Evolutionary conservation across 148 eudicot genomes (phyloP), one percentile per base, ranked within the genome.

Genomic region (Amaranthus palmeri): DNA sequence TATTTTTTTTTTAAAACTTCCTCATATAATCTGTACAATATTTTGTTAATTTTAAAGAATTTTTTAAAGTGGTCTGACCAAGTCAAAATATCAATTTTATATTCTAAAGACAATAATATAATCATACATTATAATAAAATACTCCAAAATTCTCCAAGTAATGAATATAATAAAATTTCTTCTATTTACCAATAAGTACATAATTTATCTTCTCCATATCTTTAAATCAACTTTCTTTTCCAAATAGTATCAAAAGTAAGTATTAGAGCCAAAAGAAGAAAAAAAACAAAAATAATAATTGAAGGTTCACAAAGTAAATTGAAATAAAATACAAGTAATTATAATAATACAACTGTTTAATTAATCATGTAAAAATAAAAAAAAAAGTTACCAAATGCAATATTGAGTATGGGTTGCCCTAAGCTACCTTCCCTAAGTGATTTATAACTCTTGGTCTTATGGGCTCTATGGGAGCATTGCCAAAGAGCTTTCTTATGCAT

Each of bases 391-490:
- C 36, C 18, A 72, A 57, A 62, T 61, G 60, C 36, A 25, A 2
- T 49, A 44, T 18, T 71, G 12, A 59, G 52, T 74, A 55, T 63
- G 64, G 18, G 65, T 70, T 73, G 62, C 44, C 70, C 53, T 54
- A 44, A 25, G 70, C 63, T 70, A 70, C 42, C 62, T 18, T 10
- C 12, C 74, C 74, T 68, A 53, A 54, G 62, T 50, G 25, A 41
- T 45, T 50, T 43, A 25, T 25, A 58, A 71, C 78, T 65, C 75
- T 70, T 72, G 70, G 71, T 69, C 81, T 69, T 69, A 78, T 74
- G 67, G 10, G 78, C 81, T 79, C 81, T 74, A 74, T 79, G 78
- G 78, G 78, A 79, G 82, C 78, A 69, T 78, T 78, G 62, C 77
- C 74, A 14, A 64, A 70, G 61, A 79, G 47, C 66, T 69, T 70